Base-by-base conservation (phyloP, 2,329 filamentous ascomycete genomes). In the Monilinia polystroma region DNA sequence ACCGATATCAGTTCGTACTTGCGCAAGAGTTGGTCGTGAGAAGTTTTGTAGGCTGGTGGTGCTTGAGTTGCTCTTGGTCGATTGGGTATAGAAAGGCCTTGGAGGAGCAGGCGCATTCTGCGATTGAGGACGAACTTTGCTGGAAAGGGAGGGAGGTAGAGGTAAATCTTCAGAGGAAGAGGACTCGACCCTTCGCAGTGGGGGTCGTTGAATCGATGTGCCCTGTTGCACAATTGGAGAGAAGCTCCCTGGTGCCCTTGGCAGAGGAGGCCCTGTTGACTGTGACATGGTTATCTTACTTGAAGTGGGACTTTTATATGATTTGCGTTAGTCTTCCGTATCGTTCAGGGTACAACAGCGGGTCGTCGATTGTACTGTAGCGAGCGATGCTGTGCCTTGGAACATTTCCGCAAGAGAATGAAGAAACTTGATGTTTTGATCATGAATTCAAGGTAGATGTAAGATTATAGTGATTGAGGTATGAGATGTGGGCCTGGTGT, bases 1-100 rank as follows among this genome's bases (percentile, higher is more conserved):
- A 14, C 65, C 63, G 26, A 51, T 62, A 51, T 62, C 58, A 62
- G 58, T 52, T 26, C 72, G 71, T n/a, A 68, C 58, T 51, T 67
- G 68, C 47, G 70, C 57, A 41, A 66, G 59, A 10, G 78, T 81
- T 52, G 85, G 85, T 20, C 86, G 82, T 32, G 85, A 87, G 78
- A 85, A 88, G 79, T 85, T 87, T 68, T 84, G 84, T 29, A 77
- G 72, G 65, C 72, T 75, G 68, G 71, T 71, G 81, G 76, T 79
- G 77, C 81, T 85, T 65, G 79, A 78, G 76, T 81, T 85, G 70
- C 78, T 73, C 68, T 81, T 81, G 18, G 79, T 62, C n/a, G 58
- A 77, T 7, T 80, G 78, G 70, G 85, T 83, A 73, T 76, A 83
- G 82, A 72, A 81, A 80, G 43, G 84, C 79, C 66, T 82, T 82